Evolutionary conservation across 73 alveolate genomes (phyloP), one percentile per base, ranked within the genome.

Genomic region (Symbiodinium natans): DNA sequence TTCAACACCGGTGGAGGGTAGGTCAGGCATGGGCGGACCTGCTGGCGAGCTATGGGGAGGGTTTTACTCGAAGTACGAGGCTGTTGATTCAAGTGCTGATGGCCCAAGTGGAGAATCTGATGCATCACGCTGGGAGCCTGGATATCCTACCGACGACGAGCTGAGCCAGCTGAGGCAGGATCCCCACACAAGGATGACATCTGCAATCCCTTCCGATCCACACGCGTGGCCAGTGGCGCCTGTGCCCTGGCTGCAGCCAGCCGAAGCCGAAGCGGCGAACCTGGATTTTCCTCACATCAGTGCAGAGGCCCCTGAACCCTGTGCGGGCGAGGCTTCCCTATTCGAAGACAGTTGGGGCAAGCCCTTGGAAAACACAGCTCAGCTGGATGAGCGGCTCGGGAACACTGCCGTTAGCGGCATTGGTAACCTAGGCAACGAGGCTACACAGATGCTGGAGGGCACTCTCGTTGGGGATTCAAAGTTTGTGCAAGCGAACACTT

Each of bases 301-400:
- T 42, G 29, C 85, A 29, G 17, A 68, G 41, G 89, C 89, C 25
- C 89, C 97, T 31, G 74, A 63, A 33, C 82, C 48, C 19, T 41
- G 89, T 75, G 41, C 71, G 3, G 97, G 97, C 33, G 63, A 39
- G 17, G 84, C 84, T 10, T 90, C 97, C 5, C 88, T 90, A 40
- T 90, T 90, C 31, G 97, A 90, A 33, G 97, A 90, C 52, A 71
- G 89, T 36, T 90, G 97, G 97, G 97, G 97, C 34, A 90, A 90
- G 40, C 89, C 97, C 7, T 31, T 90, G 88, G 97, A 90, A 73
- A 56, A 73, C 41, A 90, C 97, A 41, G 94, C 84, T 17, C 59
- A 48, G 84, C 52, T 77, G 23, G 41, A 36, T 13, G 87, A 39
- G 29, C 25, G 87, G 87, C 80, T 63, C 11, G 80, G 80, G 33